Conservation (phyloP, 805 yeast genomes). For the Torulaspora quercuum region DNA sequence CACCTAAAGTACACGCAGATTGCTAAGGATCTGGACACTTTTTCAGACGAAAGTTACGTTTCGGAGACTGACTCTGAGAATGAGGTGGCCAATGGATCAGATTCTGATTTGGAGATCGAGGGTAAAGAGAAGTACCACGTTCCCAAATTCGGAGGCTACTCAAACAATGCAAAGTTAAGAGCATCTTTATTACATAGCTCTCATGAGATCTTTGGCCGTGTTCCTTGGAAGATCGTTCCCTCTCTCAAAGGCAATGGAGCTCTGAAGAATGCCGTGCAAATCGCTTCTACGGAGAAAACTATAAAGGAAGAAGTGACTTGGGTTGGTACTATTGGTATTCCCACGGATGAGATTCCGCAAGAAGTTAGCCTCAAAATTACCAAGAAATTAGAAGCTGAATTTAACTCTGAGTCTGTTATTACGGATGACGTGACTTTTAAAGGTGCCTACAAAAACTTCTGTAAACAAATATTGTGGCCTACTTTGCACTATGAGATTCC, state of each 20-base stretch:
- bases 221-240: slow-evolving; percentile 74
- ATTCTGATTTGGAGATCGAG: slow-evolving; percentile 27
- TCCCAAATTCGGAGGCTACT: slow-evolving; percentile 68
- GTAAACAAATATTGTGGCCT: slow-evolving; percentile 96
- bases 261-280: slow-evolving; percentile 72
- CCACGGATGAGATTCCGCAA: slow-evolving; percentile 74
- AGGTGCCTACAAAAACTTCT: slow-evolving; percentile 87
- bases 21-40: slow-evolving; percentile 10
- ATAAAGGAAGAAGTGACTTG: slow-evolving; percentile 49
- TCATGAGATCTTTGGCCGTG: slow-evolving; percentile 41
- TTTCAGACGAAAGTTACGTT: slow-evolving; percentile 10
- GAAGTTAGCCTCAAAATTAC: slow-evolving; percentile 54
- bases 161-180: slow-evolving; percentile 53
- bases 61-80: slow-evolving; percentile 15
- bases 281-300: slow-evolving; percentile 47
- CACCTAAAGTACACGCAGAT: slow-evolving; percentile 18
- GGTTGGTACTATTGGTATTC: slow-evolving; percentile 93
- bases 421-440: slow-evolving; percentile 77
- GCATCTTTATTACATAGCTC: slow-evolving; percentile 37
- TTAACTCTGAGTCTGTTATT: slow-evolving; percentile 60
- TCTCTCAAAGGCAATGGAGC: slow-evolving; percentile 82
- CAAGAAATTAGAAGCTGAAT: slow-evolving; percentile 44
- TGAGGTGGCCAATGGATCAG: slow-evolving; percentile 14
- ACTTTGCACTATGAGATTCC: slow-evolving; percentile 92
- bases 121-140: slow-evolving; percentile 27